phyloP scores from a whole-genome alignment of 139 green algal species.

The Chlorella vulgaris region DNA sequence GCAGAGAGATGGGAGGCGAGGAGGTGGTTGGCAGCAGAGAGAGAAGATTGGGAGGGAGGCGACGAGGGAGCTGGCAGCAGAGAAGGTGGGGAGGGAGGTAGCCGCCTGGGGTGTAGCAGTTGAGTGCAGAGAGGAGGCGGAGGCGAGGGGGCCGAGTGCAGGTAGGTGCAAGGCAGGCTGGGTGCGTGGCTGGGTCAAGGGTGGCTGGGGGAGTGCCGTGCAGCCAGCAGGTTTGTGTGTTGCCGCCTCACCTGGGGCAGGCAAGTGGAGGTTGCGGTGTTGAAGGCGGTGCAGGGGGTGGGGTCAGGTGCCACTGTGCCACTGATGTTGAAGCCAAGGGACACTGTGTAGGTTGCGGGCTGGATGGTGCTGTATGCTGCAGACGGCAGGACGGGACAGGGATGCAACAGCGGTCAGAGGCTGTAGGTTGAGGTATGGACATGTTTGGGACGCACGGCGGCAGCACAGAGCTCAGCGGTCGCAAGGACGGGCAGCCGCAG shows the following conservation, averaged over 20 bases:
- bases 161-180: no score
- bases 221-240: no score
- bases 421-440: neutral
- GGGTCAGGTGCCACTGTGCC: neutral
- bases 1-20: no score
- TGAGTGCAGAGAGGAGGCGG: neutral
- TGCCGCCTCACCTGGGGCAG: constrained; percentile 24
- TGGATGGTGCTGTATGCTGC: constrained; percentile 25
- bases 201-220: no score
- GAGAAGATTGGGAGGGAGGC: neutral
- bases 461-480: neutral
- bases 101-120: neutral
- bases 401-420: neutral
- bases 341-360: constrained; percentile 13
- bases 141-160: neutral
- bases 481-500: no score
- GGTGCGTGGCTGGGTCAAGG: no score
- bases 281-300: constrained; percentile 9
- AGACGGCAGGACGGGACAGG: no score
- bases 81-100: neutral
- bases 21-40: neutral
- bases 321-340: constrained; percentile 5
- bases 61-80: neutral
- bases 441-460: no score
- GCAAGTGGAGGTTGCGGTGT: neutral